Evolutionary conservation across 108 stramenopile genomes (phyloP).

Genomic region (Conticribra guillardii): DNA sequence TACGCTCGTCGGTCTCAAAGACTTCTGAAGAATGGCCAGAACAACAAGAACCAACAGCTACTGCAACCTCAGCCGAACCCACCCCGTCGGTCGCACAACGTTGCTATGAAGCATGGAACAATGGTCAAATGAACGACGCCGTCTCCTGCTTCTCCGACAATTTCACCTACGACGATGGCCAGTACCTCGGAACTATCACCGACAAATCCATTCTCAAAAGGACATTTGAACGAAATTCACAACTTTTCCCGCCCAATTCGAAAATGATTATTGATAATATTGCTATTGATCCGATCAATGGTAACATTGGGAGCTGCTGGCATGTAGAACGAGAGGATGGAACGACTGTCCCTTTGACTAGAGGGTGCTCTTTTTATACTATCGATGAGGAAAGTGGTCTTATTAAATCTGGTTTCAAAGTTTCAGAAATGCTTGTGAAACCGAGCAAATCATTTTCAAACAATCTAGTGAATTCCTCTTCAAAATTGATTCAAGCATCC

Average conservation of each 20-base stretch:
- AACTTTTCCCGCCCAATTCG: neutral
- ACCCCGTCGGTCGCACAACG: conserved; percentile 18
- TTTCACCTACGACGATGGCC: conserved; percentile 12
- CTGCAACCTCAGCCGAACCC: neutral
- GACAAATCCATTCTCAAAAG: conserved; percentile 3
- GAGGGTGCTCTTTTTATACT: conserved; percentile 25
- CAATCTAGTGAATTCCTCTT: conserved; percentile 10
- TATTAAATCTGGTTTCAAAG: conserved; percentile 14
- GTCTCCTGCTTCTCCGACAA: conserved; percentile 36
- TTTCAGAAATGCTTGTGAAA: conserved; percentile 29
- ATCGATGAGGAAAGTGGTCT: conserved; percentile 6
- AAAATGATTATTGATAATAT: conserved; percentile 4
- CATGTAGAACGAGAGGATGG: conserved; percentile 9
- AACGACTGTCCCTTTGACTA: conserved; percentile 2
- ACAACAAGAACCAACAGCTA: neutral
- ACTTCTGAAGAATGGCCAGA: neutral
- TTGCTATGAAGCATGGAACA: conserved; percentile 51
- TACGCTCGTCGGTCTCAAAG: too few relatives aligned
- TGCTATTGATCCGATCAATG: neutral
- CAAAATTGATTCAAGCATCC: neutral
- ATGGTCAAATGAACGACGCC: conserved; percentile 44
- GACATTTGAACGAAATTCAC: conserved; percentile 3
- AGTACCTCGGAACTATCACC: conserved; percentile 16
- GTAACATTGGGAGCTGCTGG: conserved; percentile 6
- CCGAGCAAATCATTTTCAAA: conserved; percentile 11